Conservation (phyloP, 768 basidiomycete species). For the Suillus lakei region DNA sequence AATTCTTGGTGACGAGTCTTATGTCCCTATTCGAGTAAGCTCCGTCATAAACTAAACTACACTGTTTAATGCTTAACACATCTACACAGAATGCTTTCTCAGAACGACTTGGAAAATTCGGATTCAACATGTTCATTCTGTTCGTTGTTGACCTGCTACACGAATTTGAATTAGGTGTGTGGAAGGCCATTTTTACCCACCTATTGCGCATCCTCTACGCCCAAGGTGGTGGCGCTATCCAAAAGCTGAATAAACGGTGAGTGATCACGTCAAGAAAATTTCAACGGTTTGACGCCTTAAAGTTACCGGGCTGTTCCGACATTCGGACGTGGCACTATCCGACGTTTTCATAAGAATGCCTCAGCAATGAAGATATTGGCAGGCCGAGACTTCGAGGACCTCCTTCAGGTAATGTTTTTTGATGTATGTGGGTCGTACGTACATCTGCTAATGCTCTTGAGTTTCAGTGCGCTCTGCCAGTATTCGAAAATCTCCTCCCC, state of each 20-base stretch:
- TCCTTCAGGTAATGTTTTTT: conserved; percentile 9
- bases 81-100: neutral
- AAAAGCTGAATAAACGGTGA: conserved; percentile 17
- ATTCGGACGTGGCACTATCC: conserved; percentile 13
- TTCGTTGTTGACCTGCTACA: conserved; percentile 11
- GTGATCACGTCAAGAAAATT: neutral
- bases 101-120: neutral
- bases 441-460: neutral
- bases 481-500: conserved; percentile 43
- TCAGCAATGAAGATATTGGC: conserved; percentile 13
- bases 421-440: too few species aligned
- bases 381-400: conserved; percentile 16
- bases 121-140: neutral
- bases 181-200: conserved; percentile 20
- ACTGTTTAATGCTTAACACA: neutral
- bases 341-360: conserved; percentile 13
- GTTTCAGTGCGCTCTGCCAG: conserved; percentile 40
- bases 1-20: conserved; percentile 2
- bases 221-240: conserved; percentile 4
- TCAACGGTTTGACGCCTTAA: neutral
- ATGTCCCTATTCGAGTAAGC: conserved; percentile 10
- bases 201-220: conserved; percentile 20
- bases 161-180: conserved; percentile 22
- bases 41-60: neutral
- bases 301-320: conserved; percentile 19